Evolutionary conservation across 2,329 filamentous ascomycete genomes (phyloP).

Genomic region (Aspergillus ibericus): DNA sequence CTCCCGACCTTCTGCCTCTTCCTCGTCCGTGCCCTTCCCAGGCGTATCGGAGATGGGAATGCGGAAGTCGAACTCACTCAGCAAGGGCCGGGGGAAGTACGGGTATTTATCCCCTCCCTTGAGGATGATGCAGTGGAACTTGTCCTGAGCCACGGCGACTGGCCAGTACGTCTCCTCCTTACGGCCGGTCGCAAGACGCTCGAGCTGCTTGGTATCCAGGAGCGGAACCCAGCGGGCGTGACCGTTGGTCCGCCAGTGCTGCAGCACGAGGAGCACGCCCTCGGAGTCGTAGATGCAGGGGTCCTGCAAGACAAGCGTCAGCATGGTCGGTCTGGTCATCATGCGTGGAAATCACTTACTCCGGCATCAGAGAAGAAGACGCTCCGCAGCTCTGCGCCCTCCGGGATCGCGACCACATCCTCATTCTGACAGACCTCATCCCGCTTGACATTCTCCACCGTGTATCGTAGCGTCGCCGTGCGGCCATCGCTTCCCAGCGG

Average conservation of each 20-base stretch:
- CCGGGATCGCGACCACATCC: conserved; percentile 81
- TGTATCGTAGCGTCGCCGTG: conserved; percentile 73
- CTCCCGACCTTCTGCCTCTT: conserved; percentile 42
- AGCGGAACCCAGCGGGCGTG: conserved; percentile 90
- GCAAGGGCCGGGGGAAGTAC: conserved; percentile 84
- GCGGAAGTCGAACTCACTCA: conserved; percentile 90
- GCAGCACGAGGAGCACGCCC: conserved; percentile 79
- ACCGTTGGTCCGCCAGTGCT: conserved; percentile 85
- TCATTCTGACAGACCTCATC: conserved; percentile 95
- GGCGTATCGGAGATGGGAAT: conserved; percentile 69
- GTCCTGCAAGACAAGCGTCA: conserved; percentile 56
- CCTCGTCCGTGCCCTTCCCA: conserved; percentile 38
- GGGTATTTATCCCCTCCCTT: conserved; percentile 93
- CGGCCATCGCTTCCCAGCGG: conserved; percentile 75
- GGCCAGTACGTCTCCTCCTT: conserved; percentile 94
- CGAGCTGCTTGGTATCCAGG: conserved; percentile 80
- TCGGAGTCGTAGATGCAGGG: conserved; percentile 95
- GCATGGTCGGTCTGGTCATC: background rate
- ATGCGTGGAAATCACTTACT: conserved; percentile 50
- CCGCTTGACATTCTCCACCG: conserved; percentile 89
- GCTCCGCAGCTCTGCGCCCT: conserved; percentile 70
- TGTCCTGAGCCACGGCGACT: conserved; percentile 84
- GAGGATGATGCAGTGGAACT: conserved; percentile 98
- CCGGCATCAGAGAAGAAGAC: conserved; percentile 92
- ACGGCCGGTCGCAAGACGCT: conserved; percentile 77